Evolutionary conservation across 1,284 basidiomycete genomes (phyloP), one percentile per base, ranked within the genome.

Genomic region (Leccinum griseonigrum): DNA sequence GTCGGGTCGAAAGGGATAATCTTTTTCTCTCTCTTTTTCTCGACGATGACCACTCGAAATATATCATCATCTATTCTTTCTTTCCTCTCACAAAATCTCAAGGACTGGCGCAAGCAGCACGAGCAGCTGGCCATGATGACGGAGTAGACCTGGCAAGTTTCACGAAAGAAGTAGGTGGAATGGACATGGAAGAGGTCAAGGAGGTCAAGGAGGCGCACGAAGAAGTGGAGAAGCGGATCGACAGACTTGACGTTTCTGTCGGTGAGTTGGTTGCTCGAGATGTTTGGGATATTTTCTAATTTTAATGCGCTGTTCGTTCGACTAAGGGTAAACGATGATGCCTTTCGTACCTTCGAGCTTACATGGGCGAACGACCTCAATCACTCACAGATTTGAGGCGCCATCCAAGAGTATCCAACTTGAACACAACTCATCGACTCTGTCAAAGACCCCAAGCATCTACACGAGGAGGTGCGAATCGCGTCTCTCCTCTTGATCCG

Each of bases 121-220:
- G 95, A 98, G 72, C 97, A 99, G 78, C 81, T 99, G n/a, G 91
- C 95, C 7, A 91, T 95, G 57, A 98, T 99, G 96, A 98, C 96
- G 1, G 92, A 26, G 91, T 14, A 69, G 94, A 92, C 7, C 78
- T 96, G 13, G 84, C 88, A 1, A 92, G 91, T n/a, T 96, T 95
- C 14, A 96, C 94, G 54, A 92, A 94, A 69, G 94, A 92, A 8
- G 78, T 96, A 13, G 84, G 88, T 1, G 90, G 87, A 1, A 92
- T 95, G 79, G 94, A 97, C 70, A 97, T 98, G 95, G 94, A 97
- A 73, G 94, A 97, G 34, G 34, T 13, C 13, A 14, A 13, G 68
- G 97, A 98, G 77, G 95, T 98, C 34, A 90, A 94, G 74, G 88
- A 4, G 69, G 92, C 92, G 13, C 98, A 97, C 76, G 97, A 98